Base-by-base conservation (phyloP, 352 stramenopile species). In the Globisporangium apiculatum region DNA sequence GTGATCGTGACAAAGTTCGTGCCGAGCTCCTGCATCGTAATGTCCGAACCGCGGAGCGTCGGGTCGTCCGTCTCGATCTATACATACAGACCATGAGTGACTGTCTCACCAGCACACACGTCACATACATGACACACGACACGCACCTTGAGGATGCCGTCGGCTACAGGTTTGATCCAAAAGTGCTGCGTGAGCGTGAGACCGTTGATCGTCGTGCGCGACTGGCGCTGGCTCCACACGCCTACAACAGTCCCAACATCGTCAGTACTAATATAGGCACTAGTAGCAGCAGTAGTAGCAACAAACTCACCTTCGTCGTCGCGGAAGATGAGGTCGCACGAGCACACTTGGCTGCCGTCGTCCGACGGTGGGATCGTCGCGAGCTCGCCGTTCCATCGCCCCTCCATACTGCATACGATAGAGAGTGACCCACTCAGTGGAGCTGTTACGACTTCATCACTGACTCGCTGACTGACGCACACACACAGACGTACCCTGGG, bases 111-210 rank as follows among this genome's bases (percentile, higher is more conserved):
- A 12, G 54, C n/a, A 11, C 17, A 45, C 10, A 38, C 18, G 24
- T 31, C 24, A 31, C 24, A 31, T 31, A 0, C 24, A 31, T 31
- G 24, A 31, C 2, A 31, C 24, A 31, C 24, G 24, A 31, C 57
- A 10, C 17, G 24, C 53, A 79, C 74, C 71, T 95, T 95, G 45
- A 91, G 60, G 53, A 95, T 93, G 18, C 85, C 82, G 61, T 95
- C 85, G 4, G 85, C 76, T n/a, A 91, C 83, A 15, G 85, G 83
- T 51, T 87, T 89, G 65, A 95, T 91, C 85, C 85, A 95, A 57
- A 84, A 93, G 68, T 95, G 83, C 71, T 94, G 83, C 57, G 80
- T 95, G 40, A 84, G 83, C 1, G 85, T 92, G 53, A 95, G 75
- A 0, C 85, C 85, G 48, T 71, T 92, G 70, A 95, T 91, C 17